Base-by-base conservation (phyloP, 257 asterid species). In the Paulownia fortunei region DNA sequence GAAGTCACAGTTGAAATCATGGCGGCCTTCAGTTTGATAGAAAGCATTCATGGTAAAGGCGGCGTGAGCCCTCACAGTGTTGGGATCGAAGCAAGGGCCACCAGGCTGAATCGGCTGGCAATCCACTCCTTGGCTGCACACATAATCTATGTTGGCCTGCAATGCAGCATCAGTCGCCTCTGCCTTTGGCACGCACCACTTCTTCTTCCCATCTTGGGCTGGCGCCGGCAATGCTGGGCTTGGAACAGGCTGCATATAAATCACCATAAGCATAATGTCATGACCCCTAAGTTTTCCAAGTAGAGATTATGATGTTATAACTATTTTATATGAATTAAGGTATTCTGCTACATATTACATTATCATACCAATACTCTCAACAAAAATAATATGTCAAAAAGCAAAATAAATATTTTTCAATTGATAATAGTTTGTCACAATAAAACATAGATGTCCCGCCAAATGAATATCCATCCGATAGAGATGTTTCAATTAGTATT, bases 151-250 rank as follows among this genome's bases (percentile, higher is more conserved):
- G 80, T 84, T 87, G 1, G 83, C 81, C 80, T 92, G 97, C 75
- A 94, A 62, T 16, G 76, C 83, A 0, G 82, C 81, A 3, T 84
- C 86, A 0, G 76, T 80, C 1, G 85, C 92, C 5, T 52, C 84
- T 0, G 82, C 51, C 87, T 87, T 94, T 0, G 96, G 89, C 73
- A 92, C 86, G 16, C 98, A 94, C 86, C 94, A 94, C 69, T 86
- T 85, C 82, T 86, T 85, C 82, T 86, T 88, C 72, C 88, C 58
- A 6, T 5, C 76, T 60, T 34, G 69, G 9, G 59, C 26, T 5
- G 77, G 78, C 0, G 81, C 10, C 0, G 84, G 81, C 4, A 61
- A 9, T 3, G 83, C 56, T 0, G 88, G 84, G 23, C 59, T 34
- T 23, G 90, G 86, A 59, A 64, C 44, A 13, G 84, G 84, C 88